phyloP scores from a whole-genome alignment of 108 stramenopile species.

The Stephanodiscus minutulus region DNA sequence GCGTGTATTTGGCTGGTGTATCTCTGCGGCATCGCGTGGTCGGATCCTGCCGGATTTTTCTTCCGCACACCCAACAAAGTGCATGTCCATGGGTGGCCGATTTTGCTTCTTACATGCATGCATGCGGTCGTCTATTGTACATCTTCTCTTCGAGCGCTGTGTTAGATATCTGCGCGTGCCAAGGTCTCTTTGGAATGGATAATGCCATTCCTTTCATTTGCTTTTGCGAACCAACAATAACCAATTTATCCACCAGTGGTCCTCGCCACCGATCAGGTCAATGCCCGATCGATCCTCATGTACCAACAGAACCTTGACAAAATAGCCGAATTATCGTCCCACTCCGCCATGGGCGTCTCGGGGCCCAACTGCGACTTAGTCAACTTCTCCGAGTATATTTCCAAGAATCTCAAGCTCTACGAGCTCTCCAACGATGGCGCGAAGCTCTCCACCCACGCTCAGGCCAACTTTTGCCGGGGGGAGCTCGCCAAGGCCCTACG shows the following conservation, averaged over 20 bases:
- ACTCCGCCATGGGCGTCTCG: constrained; percentile 85
- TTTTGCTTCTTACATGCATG: background rate
- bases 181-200: background rate
- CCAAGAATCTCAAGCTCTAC: constrained; percentile 94
- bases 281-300: constrained; percentile 86
- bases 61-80: background rate
- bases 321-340: constrained; percentile 70
- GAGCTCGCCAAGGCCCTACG: constrained; percentile 94
- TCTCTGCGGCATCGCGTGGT: background rate
- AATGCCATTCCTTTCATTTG: background rate
- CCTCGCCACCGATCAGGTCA: constrained; percentile 87
- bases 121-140: background rate
- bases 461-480: constrained; percentile 94
- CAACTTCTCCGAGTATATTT: constrained; percentile 91
- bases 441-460: constrained; percentile 89
- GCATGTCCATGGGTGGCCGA: background rate
- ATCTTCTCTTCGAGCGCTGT: too few species aligned
- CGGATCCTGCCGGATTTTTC: background rate
- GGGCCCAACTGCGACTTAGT: constrained; percentile 91
- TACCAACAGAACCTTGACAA: constrained; percentile 91
- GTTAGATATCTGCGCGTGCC: too few species aligned
- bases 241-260: constrained; percentile 53
- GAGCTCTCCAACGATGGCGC: constrained; percentile 91
- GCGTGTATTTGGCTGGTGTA: constrained; percentile 20
- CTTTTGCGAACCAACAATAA: background rate